Conservation (phyloP, 345 rosid genomes). For the Brassica rapa region DNA sequence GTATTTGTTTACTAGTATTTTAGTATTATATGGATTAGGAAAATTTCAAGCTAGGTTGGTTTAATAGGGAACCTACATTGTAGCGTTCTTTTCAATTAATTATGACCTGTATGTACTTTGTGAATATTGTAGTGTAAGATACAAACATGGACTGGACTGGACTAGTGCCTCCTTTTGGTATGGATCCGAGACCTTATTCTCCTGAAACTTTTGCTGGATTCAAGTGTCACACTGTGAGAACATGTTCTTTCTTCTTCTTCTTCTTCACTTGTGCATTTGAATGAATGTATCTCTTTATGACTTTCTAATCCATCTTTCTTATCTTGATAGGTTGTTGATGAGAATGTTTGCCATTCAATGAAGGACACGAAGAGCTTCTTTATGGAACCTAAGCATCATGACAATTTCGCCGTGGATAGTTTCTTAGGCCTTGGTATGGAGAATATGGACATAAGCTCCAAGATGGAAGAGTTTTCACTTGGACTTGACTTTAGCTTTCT, state of each 20-base stretch:
- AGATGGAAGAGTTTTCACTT: conserved; percentile 50
- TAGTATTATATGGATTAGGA: background rate
- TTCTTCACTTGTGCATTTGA: background rate
- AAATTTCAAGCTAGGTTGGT: background rate
- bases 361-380: conserved; percentile 49
- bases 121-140: conserved; percentile 3
- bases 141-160: conserved; percentile 28
- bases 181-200: conserved; percentile 38
- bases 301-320: background rate
- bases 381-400: conserved; percentile 55
- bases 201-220: conserved; percentile 37
- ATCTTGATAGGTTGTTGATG: conserved; percentile 49
- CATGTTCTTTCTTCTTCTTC: conserved; percentile 19
- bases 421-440: conserved; percentile 54
- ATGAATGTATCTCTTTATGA: conserved; percentile 13
- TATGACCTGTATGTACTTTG: conserved; percentile 6
- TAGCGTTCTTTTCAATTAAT: conserved; percentile 17
- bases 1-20: background rate
- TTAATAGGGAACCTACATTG: conserved; percentile 27
- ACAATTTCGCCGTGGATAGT: conserved; percentile 53
- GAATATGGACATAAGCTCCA: conserved; percentile 48
- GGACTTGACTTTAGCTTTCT: conserved; percentile 50
- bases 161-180: conserved; percentile 39
- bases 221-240: conserved; percentile 49
- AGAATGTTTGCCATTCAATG: conserved; percentile 42